Conservation (phyloP, 2,329 filamentous ascomycete genomes). For the Sclerotinia spermophila region DNA sequence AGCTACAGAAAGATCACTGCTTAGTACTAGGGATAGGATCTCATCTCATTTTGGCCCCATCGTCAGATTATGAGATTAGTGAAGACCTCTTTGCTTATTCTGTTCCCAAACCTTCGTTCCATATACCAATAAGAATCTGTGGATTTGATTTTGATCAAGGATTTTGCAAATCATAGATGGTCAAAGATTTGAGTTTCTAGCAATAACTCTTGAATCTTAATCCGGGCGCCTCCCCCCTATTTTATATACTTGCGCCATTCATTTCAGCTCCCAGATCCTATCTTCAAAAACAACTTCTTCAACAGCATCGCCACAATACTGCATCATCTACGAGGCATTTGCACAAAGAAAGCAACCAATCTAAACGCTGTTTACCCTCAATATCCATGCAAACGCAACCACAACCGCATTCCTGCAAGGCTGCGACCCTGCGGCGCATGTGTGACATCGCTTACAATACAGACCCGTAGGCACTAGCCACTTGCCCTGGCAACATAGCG, state of each 20-base stretch:
- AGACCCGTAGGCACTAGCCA: constrained; percentile 1
- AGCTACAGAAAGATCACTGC: background rate
- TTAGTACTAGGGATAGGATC: background rate
- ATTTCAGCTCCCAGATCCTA: background rate
- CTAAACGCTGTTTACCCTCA: background rate
- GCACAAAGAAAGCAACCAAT: background rate
- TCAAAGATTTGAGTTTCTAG: background rate
- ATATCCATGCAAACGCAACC: constrained; percentile 11
- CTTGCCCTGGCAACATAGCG: background rate
- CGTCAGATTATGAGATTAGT: background rate
- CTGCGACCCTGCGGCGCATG: constrained; percentile 4
- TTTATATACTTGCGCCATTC: background rate
- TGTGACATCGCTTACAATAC: background rate
- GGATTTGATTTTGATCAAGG: background rate
- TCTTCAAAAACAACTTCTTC: constrained; percentile 2
- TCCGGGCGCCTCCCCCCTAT: background rate
- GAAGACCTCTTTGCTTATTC: background rate
- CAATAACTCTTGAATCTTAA: background rate
- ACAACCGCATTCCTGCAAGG: constrained; percentile 17
- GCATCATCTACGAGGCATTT: background rate
- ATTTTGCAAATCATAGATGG: background rate
- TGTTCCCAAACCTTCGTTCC: background rate
- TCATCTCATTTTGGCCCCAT: background rate
- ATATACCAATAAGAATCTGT: background rate
- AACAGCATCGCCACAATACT: background rate